These are phyloP conservation scores for Medicago arabica DNA, from an alignment of 306 rosid genomes.

Conservation along the genomic window DNA sequence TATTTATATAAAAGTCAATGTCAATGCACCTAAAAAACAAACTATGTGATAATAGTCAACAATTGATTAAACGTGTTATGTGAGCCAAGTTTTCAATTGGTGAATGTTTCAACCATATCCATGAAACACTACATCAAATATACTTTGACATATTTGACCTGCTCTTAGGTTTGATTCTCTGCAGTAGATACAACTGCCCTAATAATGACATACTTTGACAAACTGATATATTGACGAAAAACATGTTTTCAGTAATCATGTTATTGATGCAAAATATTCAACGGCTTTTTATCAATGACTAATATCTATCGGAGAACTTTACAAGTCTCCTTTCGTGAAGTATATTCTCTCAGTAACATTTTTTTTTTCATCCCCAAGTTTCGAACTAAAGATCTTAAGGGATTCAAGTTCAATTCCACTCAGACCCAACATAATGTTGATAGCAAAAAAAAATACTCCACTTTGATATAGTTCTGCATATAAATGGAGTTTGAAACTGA, in stretches of 20 bases:
- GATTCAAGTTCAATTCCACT: not conserved
- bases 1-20: not conserved
- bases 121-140: not conserved
- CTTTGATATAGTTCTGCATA: not conserved
- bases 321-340: not conserved
- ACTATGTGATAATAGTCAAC: not conserved
- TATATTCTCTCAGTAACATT: not conserved
- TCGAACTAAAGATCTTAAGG: not conserved
- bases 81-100: not conserved
- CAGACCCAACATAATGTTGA: not conserved
- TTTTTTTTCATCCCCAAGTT: not conserved
- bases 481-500: not conserved
- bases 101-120: not conserved
- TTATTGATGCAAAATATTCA: too few species aligned
- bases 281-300: not conserved
- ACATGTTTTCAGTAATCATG: too few species aligned
- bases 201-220: not conserved
- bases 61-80: not conserved
- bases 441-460: not conserved
- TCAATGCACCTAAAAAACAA: not conserved
- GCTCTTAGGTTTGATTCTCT: not conserved
- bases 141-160: conserved; percentile 10
- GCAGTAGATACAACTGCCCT: too few species aligned
- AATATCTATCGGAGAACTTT: not conserved
- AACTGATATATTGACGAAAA: too few species aligned